A percentile compares a stretch with the other conserved stretches of the same genome.
These are phyloP conservation scores for Ogataea nitratoaversa DNA, from an alignment of 805 yeast species.

Conservation along the genomic window DNA sequence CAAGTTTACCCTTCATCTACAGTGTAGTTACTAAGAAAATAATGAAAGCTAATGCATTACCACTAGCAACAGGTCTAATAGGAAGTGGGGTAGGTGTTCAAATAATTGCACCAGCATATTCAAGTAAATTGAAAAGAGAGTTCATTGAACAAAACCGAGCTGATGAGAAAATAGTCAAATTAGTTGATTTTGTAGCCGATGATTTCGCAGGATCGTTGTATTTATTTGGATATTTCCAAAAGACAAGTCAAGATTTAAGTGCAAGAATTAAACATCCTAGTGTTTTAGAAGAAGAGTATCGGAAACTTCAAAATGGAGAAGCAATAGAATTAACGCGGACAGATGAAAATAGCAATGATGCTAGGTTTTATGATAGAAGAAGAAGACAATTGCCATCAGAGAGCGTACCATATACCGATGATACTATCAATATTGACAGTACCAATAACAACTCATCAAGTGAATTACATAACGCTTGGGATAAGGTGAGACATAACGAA, in stretches of 20 bases:
- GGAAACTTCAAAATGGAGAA: too few relatives aligned
- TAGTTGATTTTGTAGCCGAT: slow-evolving; percentile 24
- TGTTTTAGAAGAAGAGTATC: too few relatives aligned
- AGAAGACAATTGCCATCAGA: background rate
- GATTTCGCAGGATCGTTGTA: slow-evolving; percentile 23
- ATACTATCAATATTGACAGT: background rate
- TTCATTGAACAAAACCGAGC: slow-evolving; percentile 25
- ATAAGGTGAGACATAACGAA: slow-evolving; percentile 14
- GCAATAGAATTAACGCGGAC: too few relatives aligned
- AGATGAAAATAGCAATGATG: background rate
- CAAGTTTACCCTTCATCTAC: slow-evolving; percentile 38
- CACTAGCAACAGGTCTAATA: slow-evolving; percentile 25
- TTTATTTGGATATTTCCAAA: slow-evolving; percentile 51
- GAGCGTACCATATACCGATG: background rate
- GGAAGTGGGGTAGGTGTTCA: slow-evolving; percentile 26
- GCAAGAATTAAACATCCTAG: slow-evolving; percentile 55
- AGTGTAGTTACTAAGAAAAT: slow-evolving; percentile 29
- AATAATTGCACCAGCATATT: slow-evolving; percentile 21
- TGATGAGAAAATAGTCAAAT: slow-evolving; percentile 19
- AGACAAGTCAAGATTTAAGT: slow-evolving; percentile 48
- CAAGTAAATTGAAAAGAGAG: slow-evolving; percentile 15
- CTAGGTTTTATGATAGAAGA: slow-evolving; percentile 2
- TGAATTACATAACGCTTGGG: slow-evolving; percentile 16
- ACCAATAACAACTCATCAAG: background rate
- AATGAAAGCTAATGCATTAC: slow-evolving; percentile 34